These are phyloP conservation scores for Fusarium albosuccineum DNA, from an alignment of 2,329 filamentous ascomycete genomes.

Conservation along the genomic window DNA sequence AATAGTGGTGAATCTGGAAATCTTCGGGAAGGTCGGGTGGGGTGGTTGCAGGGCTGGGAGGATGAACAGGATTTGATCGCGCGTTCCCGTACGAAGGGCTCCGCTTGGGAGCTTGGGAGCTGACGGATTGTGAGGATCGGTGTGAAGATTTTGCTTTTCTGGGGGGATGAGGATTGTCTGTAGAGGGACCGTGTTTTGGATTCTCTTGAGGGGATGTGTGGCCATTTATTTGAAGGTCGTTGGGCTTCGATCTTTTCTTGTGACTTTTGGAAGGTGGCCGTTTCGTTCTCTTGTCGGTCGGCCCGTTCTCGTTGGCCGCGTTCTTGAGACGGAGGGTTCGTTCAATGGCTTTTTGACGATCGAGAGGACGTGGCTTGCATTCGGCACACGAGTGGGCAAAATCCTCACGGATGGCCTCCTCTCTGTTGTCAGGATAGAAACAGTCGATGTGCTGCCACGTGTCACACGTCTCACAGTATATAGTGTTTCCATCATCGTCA, in stretches of 20 bases:
- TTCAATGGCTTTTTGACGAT: conserved; percentile 80
- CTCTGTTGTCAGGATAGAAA: conserved; percentile 84
- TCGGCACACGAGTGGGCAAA: conserved; percentile 90
- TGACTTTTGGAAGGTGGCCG: conserved; percentile 82
- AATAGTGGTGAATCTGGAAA: conserved; percentile 76
- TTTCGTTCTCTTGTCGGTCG: conserved; percentile 78
- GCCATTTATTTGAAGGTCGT: conserved; percentile 75
- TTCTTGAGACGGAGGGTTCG: conserved; percentile 72
- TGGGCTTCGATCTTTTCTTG: conserved; percentile 88
- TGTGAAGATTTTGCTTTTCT: conserved; percentile 90
- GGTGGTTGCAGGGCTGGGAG: conserved; percentile 82
- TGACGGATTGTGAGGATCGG: conserved; percentile 80
- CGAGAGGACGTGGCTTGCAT: conserved; percentile 83
- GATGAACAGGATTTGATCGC: conserved; percentile 69
- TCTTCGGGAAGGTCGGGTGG: conserved; percentile 75
- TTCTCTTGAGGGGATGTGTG: conserved; percentile 70
- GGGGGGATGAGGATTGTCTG: conserved; percentile 66
- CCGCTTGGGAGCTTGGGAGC: conserved; percentile 74
- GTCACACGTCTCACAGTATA: conserved; percentile 95
- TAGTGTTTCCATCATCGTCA: conserved; percentile 97
- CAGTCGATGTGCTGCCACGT: conserved; percentile 99
- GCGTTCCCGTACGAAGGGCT: conserved; percentile 75
- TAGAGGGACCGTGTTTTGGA: conserved; percentile 60
- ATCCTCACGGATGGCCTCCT: conserved; percentile 77
- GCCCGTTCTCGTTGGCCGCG: conserved; percentile 59